phyloP scores from a whole-genome alignment of 2,329 filamentous ascomycete species.

The Botrytis cinerea region DNA sequence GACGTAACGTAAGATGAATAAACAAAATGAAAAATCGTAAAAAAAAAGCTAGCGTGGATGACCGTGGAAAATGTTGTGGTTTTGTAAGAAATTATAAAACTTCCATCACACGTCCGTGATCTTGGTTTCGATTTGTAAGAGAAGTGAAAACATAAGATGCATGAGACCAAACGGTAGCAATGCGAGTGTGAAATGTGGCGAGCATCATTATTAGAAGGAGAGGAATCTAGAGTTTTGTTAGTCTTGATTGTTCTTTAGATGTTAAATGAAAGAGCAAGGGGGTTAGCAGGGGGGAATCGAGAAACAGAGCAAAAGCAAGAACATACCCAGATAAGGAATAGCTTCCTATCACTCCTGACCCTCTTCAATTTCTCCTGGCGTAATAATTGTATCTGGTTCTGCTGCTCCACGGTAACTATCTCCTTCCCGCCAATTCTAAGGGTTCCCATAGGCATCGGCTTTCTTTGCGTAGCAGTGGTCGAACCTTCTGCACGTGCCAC shows the following conservation, averaged over 20 bases:
- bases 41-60: neutral
- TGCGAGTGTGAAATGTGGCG: constrained; percentile 53
- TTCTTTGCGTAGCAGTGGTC: constrained; percentile 46
- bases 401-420: constrained; percentile 64
- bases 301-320: constrained; percentile 10
- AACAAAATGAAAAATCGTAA: neutral
- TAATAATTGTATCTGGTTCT: constrained; percentile 61
- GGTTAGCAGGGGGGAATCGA: neutral
- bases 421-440: constrained; percentile 65
- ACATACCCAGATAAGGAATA: constrained; percentile 69
- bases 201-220: constrained; percentile 52
- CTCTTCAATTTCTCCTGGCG: constrained; percentile 65
- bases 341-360: constrained; percentile 62
- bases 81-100: constrained; percentile 29
- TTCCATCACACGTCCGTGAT: constrained; percentile 36
- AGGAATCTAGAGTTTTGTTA: constrained; percentile 48
- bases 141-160: constrained; percentile 31
- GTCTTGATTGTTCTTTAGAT: neutral
- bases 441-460: constrained; percentile 42
- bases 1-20: neutral
- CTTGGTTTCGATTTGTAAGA: constrained; percentile 28
- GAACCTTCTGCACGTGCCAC: constrained; percentile 37
- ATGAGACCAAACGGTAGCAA: constrained; percentile 49
- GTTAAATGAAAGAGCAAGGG: neutral
- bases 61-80: neutral